These are phyloP conservation scores for Plantago elongata DNA, from an alignment of 257 asterid species.

Conservation along the genomic window DNA sequence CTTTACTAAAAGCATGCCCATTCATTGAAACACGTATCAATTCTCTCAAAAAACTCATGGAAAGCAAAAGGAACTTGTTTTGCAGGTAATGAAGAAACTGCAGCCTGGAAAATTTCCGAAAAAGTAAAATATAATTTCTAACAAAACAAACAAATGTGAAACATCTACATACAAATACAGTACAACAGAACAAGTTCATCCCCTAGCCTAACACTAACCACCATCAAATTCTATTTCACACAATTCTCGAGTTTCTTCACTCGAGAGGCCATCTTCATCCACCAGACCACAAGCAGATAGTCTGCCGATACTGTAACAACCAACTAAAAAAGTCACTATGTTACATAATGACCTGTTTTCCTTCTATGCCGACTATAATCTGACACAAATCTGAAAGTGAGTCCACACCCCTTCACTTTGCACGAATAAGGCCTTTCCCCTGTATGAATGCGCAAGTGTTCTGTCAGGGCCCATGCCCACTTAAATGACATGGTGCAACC, in stretches of 20 bases:
- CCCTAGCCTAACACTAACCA: constrained; percentile 30
- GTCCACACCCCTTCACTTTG: constrained; percentile 73
- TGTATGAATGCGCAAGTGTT: constrained; percentile 80
- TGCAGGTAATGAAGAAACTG: constrained; percentile 11
- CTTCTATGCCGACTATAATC: constrained; percentile 86
- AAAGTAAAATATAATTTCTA: neutral
- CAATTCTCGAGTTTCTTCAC: constrained; percentile 21
- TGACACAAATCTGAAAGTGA: constrained; percentile 80
- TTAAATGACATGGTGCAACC: constrained; percentile 84
- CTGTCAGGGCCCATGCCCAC: constrained; percentile 99
- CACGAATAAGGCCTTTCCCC: constrained; percentile 79
- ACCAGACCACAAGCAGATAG: neutral
- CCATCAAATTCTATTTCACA: constrained; percentile 17
- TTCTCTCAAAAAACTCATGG: constrained; percentile 3
- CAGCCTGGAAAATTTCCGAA: neutral
- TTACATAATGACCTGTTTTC: constrained; percentile 68
- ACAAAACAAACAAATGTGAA: constrained; percentile 17
- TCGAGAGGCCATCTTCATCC: constrained; percentile 17
- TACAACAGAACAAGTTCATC: constrained; percentile 21
- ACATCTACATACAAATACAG: constrained; percentile 17
- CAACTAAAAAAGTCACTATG: constrained; percentile 15
- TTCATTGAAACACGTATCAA: neutral
- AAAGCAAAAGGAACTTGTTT: constrained; percentile 11
- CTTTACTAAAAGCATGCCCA: neutral
- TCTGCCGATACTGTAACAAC: neutral